Evolutionary conservation across 306 rosid genomes (phyloP), one percentile per base, ranked within the genome.

Genomic region (Castanea sativa): DNA sequence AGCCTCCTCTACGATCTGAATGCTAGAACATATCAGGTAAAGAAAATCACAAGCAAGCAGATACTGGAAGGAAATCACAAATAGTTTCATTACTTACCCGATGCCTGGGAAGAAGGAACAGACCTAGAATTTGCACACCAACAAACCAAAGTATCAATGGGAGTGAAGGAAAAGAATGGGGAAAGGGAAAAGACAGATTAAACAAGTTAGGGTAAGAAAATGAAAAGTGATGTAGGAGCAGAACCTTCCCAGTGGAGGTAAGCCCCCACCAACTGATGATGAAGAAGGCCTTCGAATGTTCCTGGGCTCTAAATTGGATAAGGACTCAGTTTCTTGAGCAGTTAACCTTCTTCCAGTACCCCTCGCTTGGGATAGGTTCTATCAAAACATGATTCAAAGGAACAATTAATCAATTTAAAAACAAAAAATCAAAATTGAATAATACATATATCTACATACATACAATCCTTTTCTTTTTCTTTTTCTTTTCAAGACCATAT

Each of bases 191-290:
- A 71, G 55, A 11, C n/a, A 38, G 58, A 11, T 32, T 68, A 6
- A 63, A 43, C 55, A 71, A 14, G 65, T 57, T 32, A 58, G 74
- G 49, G 27, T 65, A 30, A 67, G 67, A 77, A 57, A 75, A 71
- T 45, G 70, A 2, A 71, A 73, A 86, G 68, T 61, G 60, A 74
- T 69, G 72, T 78, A 38, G 38, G 76, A 12, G 69, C 78, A 70
- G 78, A 76, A 96, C 99, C 99, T 96, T 91, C 97, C 98, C 18
- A 90, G 86, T 21, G 99, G 99, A 75, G 98, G 99, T 63, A 96
- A 89, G 83, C 99, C 98, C 55, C 97, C 92, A 5, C 86, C 97
- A 84, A 96, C 97, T 87, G 98, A 89, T 58, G 99, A 94, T 19
- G 98, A 89, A 69, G 97, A 94, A 82, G 97, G 97, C 78, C 99